A percentile compares a stretch with the other conserved stretches of the same genome.
These are phyloP conservation scores for Rhodotorula paludigena DNA, from an alignment of 768 basidiomycete species.

Conservation along the genomic window DNA sequence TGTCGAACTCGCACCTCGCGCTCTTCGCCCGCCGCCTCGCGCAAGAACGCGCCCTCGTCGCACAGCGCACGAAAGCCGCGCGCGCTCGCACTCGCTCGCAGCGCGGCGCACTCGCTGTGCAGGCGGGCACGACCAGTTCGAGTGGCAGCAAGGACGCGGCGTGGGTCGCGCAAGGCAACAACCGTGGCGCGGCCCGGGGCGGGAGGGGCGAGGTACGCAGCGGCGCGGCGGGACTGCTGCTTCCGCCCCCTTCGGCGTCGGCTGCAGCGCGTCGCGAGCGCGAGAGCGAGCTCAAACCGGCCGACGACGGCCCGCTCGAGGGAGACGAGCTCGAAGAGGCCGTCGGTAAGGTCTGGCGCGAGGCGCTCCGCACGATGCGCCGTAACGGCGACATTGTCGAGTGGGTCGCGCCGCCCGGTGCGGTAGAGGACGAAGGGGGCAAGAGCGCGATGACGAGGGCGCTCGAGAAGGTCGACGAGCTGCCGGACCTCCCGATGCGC, in stretches of 20 bases:
- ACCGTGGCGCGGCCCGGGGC: background rate
- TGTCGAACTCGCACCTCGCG: background rate
- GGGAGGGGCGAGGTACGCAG: background rate
- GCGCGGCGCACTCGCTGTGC: too few relatives aligned
- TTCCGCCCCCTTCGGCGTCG: background rate
- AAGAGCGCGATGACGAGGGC: too few relatives aligned
- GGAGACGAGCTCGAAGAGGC: slow-evolving; percentile 9
- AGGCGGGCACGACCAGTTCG: too few relatives aligned
- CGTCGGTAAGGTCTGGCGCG: slow-evolving; percentile 9
- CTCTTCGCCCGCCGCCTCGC: slow-evolving; percentile 6
- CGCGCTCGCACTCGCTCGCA: background rate
- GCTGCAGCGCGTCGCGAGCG: background rate
- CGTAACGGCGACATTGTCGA: slow-evolving; percentile 15
- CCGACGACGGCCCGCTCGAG: background rate
- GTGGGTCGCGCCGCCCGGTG: background rate
- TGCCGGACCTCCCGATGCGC: slow-evolving; percentile 5
- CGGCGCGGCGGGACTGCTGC: background rate
- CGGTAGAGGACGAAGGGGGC: background rate
- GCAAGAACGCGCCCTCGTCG: background rate
- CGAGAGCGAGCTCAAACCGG: background rate
- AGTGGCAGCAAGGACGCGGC: too few relatives aligned
- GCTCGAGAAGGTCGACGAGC: background rate
- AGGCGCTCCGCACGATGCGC: slow-evolving; percentile 13
- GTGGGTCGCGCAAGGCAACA: background rate
- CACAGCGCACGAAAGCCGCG: background rate